Base-by-base conservation (phyloP, 2,329 filamentous ascomycete genomes). In the Lachnellula hyalina region DNA sequence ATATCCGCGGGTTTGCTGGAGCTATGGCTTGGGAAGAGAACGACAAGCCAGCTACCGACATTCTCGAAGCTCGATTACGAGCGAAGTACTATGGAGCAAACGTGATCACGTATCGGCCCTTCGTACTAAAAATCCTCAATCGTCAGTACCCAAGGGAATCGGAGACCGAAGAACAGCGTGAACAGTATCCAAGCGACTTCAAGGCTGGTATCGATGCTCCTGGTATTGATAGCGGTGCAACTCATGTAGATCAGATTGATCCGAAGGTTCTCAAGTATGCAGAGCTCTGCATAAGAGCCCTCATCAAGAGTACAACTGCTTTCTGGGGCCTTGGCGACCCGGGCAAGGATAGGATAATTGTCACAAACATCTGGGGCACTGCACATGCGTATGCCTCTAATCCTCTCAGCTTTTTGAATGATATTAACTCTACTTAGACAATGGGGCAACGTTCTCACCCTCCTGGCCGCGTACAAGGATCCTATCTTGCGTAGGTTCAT, bases 341-440 rank as follows among this genome's bases (percentile, higher is more conserved):
- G 8, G 76, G 77, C 2, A 77, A 89, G 25, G 76, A 81, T 15
- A 72, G 90, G 32, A 83, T 89, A 8, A 86, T 96, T 50, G 85
- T 97, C 53, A 97, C 93, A n/a, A 97, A 96, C 65, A 86, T 96
- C 23, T 96, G 96, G 72, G 92, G 93, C 51, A 97, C 93, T 17
- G 88, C 91, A 59, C 93, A 96, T 77, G 92, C 93, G 89, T 96
- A 88, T 83, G 90, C 84, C 50, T 12, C 36, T 2, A 38, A 19
- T 41, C 8, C 8, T 32, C 11, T 51, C 42, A 41, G 19, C 19
- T 38, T 53, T 21, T 14, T 19, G 23, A 41, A 50, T 38, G 40
- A 50, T 54, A 60, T 63, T 70, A 64, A 66, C 61, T 23, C 55
- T 41, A 34, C 56, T 46, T 46, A 96, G 92, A 5, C 94, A 99